These are phyloP conservation scores for Pythium coloratum DNA, from an alignment of 352 stramenopile genomes.

Conservation along the genomic window DNA sequence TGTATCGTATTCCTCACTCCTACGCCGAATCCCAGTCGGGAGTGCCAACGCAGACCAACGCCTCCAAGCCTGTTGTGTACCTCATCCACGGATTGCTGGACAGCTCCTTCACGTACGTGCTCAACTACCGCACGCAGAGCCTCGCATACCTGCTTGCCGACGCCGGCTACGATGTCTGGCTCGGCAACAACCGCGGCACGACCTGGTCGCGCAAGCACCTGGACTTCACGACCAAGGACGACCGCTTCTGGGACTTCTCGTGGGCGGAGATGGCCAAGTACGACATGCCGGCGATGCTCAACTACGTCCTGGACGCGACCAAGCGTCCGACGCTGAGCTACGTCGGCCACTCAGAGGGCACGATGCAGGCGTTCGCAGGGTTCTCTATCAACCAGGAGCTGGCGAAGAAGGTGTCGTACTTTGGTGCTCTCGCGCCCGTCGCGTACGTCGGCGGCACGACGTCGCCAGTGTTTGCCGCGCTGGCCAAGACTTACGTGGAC, in stretches of 20 bases:
- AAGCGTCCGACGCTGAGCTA: conserved; percentile 47
- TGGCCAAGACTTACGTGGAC: conserved; percentile 52
- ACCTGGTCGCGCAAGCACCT: conserved; percentile 56
- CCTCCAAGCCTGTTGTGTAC: conserved; percentile 47
- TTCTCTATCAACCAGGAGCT: conserved; percentile 58
- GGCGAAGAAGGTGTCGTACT: conserved; percentile 62
- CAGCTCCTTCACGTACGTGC: conserved; percentile 61
- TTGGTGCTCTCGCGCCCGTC: conserved; percentile 56
- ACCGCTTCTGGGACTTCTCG: conserved; percentile 55
- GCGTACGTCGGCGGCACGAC: conserved; percentile 41
- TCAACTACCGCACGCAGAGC: conserved; percentile 62
- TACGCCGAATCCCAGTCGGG: conserved; percentile 48
- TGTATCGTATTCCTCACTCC: conserved; percentile 61
- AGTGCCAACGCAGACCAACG: conserved; percentile 3
- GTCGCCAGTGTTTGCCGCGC: conserved; percentile 43
- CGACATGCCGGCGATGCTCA: conserved; percentile 60
- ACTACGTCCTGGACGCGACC: conserved; percentile 43
- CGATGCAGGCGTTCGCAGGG: conserved; percentile 60
- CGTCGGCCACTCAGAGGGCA: conserved; percentile 62
- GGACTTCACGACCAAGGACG: conserved; percentile 40
- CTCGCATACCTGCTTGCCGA: conserved; percentile 60
- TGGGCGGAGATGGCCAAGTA: conserved; percentile 58
- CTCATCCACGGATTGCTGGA: conserved; percentile 58
- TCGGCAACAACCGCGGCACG: conserved; percentile 63
- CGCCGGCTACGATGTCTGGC: conserved; percentile 62